These are phyloP conservation scores for Thecaphora frezii DNA, from an alignment of 1,284 basidiomycete species.

Conservation along the genomic window DNA sequence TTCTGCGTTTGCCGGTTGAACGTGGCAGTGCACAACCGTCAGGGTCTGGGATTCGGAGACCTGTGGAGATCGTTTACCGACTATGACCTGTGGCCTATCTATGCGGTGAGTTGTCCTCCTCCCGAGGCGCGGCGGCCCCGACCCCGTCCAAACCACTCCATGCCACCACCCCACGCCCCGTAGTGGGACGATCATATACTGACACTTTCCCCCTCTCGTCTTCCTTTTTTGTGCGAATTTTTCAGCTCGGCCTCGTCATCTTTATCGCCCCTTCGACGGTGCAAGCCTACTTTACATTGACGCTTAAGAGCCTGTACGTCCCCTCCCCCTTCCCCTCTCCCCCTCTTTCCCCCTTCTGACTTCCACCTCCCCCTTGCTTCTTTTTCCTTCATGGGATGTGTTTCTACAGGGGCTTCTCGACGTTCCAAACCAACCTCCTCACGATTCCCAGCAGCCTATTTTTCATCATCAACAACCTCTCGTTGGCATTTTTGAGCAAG, in stretches of 20 bases:
- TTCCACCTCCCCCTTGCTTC: no score
- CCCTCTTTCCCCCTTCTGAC: no score
- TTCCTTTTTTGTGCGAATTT: conserved; percentile 6
- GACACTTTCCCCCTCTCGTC: no score
- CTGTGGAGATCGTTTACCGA: conserved; percentile 64
- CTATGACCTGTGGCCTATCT: conserved; percentile 73
- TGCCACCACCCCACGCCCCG: no score
- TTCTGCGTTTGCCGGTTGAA: no score
- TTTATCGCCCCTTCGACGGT: conserved; percentile 24
- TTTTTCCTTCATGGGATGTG: no score
- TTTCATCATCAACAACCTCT: conserved; percentile 29
- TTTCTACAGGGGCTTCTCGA: conserved; percentile 37
- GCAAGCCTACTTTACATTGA: conserved; percentile 22
- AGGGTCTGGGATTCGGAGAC: conserved; percentile 60
- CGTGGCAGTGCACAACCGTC: conserved; percentile 81
- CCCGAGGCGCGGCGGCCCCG: neutral
- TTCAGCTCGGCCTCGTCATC: conserved; percentile 17
- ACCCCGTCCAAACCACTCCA: conserved; percentile 5
- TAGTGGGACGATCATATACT: no score
- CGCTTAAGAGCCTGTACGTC: conserved; percentile 32
- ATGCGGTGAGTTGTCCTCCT: conserved; percentile 64
- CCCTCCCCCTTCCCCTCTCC: no score
- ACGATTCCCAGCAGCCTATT: conserved; percentile 38
- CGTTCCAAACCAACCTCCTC: conserved; percentile 40
- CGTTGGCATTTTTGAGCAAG: conserved; percentile 18